A percentile compares a stretch with the other conserved stretches of the same genome.
Evolutionary conservation across 148 eudicot species (phyloP).

Genomic region (Selenicereus undatus): DNA sequence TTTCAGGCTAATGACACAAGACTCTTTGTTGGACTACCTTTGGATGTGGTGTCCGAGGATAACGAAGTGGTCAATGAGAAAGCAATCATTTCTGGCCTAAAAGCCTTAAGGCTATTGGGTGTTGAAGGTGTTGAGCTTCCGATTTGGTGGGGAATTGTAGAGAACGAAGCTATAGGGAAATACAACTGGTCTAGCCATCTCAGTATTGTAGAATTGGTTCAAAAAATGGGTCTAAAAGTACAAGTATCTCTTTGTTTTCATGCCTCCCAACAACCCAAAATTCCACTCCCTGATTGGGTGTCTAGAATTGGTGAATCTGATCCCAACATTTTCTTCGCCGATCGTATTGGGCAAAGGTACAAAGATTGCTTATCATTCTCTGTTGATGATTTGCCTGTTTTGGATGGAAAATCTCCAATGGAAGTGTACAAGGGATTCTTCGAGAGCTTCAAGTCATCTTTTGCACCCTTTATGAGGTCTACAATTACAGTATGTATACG

Average conservation of each 20-base stretch:
- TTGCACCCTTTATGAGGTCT: constrained; percentile 63
- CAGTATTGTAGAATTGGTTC: constrained; percentile 53
- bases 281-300: constrained; percentile 76
- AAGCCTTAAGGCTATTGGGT: constrained; percentile 76
- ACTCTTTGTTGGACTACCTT: constrained; percentile 74
- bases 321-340: constrained; percentile 55
- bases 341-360: constrained; percentile 53
- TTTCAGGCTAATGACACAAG: constrained; percentile 46
- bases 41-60: constrained; percentile 59
- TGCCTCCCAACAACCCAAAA: constrained; percentile 45
- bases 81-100: constrained; percentile 68
- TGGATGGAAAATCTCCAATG: constrained; percentile 62
- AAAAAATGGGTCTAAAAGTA: constrained; percentile 55
- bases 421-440: constrained; percentile 65
- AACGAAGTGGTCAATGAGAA: constrained; percentile 48
- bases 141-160: constrained; percentile 84
- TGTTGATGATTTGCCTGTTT: constrained; percentile 71
- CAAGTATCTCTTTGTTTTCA: constrained; percentile 70
- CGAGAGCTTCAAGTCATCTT: constrained; percentile 63
- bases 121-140: constrained; percentile 94
- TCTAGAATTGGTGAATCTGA: constrained; percentile 52
- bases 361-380: constrained; percentile 62
- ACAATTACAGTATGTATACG: constrained; percentile 54
- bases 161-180: constrained; percentile 59
- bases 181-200: constrained; percentile 81